Evolutionary conservation across 106 monocot genomes (phyloP).

Genomic region (Acorus calamus): DNA sequence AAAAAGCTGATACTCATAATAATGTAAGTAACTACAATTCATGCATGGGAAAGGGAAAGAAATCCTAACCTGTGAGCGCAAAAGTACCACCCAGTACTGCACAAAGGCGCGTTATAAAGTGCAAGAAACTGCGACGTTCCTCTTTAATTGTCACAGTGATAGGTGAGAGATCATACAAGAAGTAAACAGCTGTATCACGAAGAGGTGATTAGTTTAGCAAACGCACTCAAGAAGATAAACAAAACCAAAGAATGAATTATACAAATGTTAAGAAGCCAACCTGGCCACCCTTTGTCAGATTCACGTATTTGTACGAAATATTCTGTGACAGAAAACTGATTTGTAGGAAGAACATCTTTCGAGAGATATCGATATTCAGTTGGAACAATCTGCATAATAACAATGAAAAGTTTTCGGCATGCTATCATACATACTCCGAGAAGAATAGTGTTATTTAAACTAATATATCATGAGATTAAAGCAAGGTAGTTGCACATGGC

Average conservation of each 20-base stretch:
- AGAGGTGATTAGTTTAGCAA: slow-evolving; percentile 2
- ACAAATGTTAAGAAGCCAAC: slow-evolving; percentile 22
- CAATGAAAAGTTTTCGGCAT: background rate
- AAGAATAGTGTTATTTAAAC: no score
- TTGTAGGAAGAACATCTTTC: slow-evolving; percentile 79
- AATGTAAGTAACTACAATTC: background rate
- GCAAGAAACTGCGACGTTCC: slow-evolving; percentile 94
- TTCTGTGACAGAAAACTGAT: slow-evolving; percentile 96
- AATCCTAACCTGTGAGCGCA: slow-evolving; percentile 72
- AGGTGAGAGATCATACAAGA: slow-evolving; percentile 95
- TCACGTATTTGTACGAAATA: slow-evolving; percentile 74
- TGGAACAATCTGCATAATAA: slow-evolving; percentile 74
- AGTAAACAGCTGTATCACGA: slow-evolving; percentile 66
- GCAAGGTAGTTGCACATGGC: no score
- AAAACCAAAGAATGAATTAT: background rate
- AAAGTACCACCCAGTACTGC: slow-evolving; percentile 99
- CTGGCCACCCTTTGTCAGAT: slow-evolving; percentile 80
- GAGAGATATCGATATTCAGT: slow-evolving; percentile 93
- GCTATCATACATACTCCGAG: background rate
- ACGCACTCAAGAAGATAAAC: background rate
- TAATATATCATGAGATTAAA: no score
- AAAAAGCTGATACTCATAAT: background rate
- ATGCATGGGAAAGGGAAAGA: slow-evolving; percentile 3
- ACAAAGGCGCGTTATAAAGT: slow-evolving; percentile 92
- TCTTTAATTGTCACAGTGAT: slow-evolving; percentile 94